Evolutionary conservation across 1,284 basidiomycete genomes (phyloP).

Genomic region (Marasmius sp.): DNA sequence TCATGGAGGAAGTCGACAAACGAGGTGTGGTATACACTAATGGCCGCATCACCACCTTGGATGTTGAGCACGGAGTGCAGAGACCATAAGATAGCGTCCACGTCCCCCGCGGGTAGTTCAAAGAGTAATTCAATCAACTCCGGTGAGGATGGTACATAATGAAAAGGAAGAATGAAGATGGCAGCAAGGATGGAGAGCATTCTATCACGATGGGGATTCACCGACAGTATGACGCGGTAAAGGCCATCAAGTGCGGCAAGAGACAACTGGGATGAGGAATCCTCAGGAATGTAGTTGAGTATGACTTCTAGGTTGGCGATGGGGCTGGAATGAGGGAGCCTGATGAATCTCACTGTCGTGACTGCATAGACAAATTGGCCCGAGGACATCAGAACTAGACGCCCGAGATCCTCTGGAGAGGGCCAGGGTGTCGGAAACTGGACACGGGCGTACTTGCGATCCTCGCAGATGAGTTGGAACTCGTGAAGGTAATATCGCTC

Average conservation of each 20-base stretch:
- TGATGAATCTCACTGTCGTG: constrained; percentile 25
- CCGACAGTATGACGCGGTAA: background rate
- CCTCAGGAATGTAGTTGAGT: background rate
- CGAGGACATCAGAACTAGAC: constrained; percentile 19
- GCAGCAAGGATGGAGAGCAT: background rate
- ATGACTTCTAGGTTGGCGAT: constrained; percentile 21
- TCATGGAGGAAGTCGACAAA: background rate
- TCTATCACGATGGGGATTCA: background rate
- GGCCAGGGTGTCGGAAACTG: background rate
- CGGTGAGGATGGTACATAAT: background rate
- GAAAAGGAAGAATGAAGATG: background rate
- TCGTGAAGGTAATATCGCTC: background rate
- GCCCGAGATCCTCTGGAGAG: constrained; percentile 13
- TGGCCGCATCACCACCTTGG: background rate
- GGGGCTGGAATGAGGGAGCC: constrained; percentile 19
- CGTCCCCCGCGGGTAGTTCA: background rate
- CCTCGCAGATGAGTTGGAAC: background rate
- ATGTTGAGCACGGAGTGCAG: background rate
- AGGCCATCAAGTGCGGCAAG: constrained; percentile 26
- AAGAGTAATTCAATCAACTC: background rate
- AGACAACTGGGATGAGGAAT: background rate
- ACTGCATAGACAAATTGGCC: constrained; percentile 26
- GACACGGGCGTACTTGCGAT: background rate
- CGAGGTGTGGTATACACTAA: background rate
- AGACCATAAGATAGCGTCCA: background rate